These are phyloP conservation scores for Dactylellina parvicollis DNA, from an alignment of 2,329 filamentous ascomycete species.

Conservation along the genomic window DNA sequence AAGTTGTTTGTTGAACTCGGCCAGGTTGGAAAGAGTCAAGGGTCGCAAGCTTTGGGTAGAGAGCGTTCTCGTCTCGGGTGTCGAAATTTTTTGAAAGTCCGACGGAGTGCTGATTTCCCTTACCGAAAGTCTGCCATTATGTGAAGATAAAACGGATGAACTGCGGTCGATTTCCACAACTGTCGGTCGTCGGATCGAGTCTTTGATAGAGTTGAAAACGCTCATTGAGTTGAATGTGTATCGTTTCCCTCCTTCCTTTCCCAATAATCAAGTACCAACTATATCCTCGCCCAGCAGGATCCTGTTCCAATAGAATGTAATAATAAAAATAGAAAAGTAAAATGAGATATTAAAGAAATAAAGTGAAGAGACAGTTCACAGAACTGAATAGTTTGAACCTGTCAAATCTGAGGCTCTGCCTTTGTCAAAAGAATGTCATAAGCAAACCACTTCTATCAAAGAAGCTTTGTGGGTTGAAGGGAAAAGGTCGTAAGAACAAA, in stretches of 20 bases:
- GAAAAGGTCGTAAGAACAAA: constrained; percentile 37
- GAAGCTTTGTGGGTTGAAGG: constrained; percentile 25
- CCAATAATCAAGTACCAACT: neutral
- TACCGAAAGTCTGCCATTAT: constrained; percentile 29
- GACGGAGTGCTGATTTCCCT: constrained; percentile 28
- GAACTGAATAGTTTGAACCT: constrained; percentile 44
- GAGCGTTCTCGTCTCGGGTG: constrained; percentile 4
- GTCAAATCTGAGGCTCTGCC: constrained; percentile 35
- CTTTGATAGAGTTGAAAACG: constrained; percentile 38
- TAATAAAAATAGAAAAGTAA: constrained; percentile 10
- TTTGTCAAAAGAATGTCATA: constrained; percentile 45
- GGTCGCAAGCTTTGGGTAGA: constrained; percentile 25
- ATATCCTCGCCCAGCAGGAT: constrained; percentile 44
- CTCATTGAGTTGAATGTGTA: constrained; percentile 20
- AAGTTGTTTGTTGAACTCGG: constrained; percentile 43
- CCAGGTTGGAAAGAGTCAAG: constrained; percentile 32
- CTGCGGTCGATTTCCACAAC: constrained; percentile 42
- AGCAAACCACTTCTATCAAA: constrained; percentile 45
- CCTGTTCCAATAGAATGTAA: constrained; percentile 12
- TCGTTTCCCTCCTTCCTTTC: neutral
- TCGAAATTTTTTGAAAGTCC: constrained; percentile 26
- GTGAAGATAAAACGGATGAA: constrained; percentile 11
- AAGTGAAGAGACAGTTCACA: constrained; percentile 23
- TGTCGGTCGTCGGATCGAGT: constrained; percentile 36
- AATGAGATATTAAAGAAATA: neutral